Evolutionary conservation across 495 filamentous ascomycete genomes (phyloP).

Genomic region (Thozetella sp.): DNA sequence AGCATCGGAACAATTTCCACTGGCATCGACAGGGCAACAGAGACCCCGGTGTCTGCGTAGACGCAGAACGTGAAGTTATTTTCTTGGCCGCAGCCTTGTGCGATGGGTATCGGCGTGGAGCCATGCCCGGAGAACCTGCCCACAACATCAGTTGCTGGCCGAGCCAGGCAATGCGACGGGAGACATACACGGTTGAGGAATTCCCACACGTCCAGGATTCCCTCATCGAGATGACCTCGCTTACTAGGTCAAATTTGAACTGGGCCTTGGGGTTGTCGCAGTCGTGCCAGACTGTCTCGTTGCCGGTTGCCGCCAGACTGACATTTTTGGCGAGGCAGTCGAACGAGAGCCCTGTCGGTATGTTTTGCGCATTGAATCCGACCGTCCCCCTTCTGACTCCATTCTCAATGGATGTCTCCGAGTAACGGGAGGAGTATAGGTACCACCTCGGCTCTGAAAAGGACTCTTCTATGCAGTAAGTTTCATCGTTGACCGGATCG

Average conservation of each 20-base stretch:
- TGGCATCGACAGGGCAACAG: background rate
- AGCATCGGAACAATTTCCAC: background rate
- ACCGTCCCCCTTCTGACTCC: background rate
- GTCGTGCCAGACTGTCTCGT: background rate
- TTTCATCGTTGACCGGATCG: background rate
- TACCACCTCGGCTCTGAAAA: background rate
- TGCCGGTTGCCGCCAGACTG: background rate
- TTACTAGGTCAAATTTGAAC: background rate
- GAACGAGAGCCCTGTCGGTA: background rate
- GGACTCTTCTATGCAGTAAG: background rate
- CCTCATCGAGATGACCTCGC: background rate
- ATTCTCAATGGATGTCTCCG: background rate
- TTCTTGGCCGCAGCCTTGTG: background rate
- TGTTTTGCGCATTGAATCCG: constrained; percentile 1
- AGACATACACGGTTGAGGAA: background rate
- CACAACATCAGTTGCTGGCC: background rate
- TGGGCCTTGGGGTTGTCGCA: constrained; percentile 1
- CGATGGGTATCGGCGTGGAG: background rate
- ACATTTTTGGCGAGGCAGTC: constrained; percentile 1
- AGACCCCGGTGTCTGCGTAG: background rate
- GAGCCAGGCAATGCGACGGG: too few species aligned
- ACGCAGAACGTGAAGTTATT: background rate
- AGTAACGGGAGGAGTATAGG: background rate
- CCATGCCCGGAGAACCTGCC: background rate
- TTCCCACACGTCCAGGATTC: background rate